Percentiles rank a stretch among this genome's conserved stretches.
Evolutionary conservation across 2,329 filamentous ascomycete genomes (phyloP).

Genomic region (Pseudogymnoascus sp.): DNA sequence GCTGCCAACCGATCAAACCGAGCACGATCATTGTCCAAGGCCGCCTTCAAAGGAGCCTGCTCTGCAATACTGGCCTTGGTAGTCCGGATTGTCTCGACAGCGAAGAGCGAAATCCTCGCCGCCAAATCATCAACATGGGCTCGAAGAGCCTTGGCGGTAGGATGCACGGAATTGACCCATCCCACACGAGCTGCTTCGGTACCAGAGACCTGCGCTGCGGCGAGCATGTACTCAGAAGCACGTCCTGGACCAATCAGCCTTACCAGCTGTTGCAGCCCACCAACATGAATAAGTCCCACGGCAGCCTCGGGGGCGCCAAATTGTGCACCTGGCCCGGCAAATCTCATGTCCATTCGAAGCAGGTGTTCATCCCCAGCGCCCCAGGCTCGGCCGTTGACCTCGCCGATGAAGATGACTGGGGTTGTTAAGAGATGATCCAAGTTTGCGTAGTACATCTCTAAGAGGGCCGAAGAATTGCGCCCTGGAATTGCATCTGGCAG

Average conservation of each 20-base stretch:
- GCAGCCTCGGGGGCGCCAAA: constrained; percentile 13
- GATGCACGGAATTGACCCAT: constrained; percentile 12
- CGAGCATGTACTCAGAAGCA: constrained; percentile 16
- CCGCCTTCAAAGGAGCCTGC: background rate
- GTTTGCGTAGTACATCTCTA: background rate
- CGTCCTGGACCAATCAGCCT: constrained; percentile 13
- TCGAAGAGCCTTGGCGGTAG: background rate
- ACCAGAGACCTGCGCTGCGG: constrained; percentile 9
- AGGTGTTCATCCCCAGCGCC: constrained; percentile 15
- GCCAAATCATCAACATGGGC: background rate
- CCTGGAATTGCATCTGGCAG: background rate
- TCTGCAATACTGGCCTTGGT: background rate
- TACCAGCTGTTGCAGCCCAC: constrained; percentile 12
- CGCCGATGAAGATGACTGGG: constrained; percentile 11
- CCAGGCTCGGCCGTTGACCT: constrained; percentile 10
- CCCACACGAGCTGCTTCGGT: constrained; percentile 13
- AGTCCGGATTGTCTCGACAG: background rate
- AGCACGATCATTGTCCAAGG: background rate
- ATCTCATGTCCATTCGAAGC: constrained; percentile 14
- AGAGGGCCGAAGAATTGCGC: background rate
- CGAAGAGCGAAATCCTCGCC: background rate
- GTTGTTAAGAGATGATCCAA: background rate
- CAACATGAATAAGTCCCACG: constrained; percentile 10
- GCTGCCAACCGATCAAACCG: background rate
- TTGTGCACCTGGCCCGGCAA: constrained; percentile 5